A percentile compares a stretch with the other conserved stretches of the same genome.
Conservation (phyloP, 441 rosid species). For the Breynia disticha region DNA sequence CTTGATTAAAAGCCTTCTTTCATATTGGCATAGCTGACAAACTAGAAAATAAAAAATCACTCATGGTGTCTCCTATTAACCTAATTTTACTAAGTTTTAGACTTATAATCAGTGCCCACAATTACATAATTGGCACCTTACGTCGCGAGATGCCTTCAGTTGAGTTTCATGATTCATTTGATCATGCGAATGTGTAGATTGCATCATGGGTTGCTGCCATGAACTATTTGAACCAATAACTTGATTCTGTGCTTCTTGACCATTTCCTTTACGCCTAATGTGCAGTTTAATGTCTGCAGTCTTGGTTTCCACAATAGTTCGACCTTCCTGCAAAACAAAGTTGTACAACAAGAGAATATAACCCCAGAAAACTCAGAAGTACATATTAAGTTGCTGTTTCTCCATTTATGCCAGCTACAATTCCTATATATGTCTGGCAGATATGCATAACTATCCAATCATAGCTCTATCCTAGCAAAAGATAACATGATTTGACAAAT, state of each 20-base stretch:
- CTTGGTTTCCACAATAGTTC: constrained; percentile 59
- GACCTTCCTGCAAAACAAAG: constrained; percentile 52
- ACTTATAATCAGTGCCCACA: constrained; percentile 28
- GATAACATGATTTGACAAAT: too few species aligned
- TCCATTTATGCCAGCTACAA: too few species aligned
- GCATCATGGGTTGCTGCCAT: constrained; percentile 31
- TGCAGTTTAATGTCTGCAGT: constrained; percentile 62
- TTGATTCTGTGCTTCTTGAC: constrained; percentile 29
- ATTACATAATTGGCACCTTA: constrained; percentile 64
- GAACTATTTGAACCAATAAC: constrained; percentile 27
- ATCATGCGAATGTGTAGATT: constrained; percentile 26
- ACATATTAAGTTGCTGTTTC: too few species aligned
- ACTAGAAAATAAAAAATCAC: too few species aligned
- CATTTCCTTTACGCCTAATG: constrained; percentile 50
- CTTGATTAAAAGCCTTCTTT: too few species aligned
- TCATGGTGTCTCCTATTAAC: too few species aligned
- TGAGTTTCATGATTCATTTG: constrained; percentile 62
- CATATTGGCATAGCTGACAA: too few species aligned
- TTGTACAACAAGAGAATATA: too few species aligned
- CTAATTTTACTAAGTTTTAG: constrained; percentile 9
- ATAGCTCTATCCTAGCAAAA: too few species aligned
- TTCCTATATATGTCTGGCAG: too few species aligned
- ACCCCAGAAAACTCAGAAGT: too few species aligned
- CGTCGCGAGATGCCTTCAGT: constrained; percentile 99
- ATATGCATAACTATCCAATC: too few species aligned